Conservation (phyloP, 805 yeast genomes). For the Candida pseudoglaebosa region DNA sequence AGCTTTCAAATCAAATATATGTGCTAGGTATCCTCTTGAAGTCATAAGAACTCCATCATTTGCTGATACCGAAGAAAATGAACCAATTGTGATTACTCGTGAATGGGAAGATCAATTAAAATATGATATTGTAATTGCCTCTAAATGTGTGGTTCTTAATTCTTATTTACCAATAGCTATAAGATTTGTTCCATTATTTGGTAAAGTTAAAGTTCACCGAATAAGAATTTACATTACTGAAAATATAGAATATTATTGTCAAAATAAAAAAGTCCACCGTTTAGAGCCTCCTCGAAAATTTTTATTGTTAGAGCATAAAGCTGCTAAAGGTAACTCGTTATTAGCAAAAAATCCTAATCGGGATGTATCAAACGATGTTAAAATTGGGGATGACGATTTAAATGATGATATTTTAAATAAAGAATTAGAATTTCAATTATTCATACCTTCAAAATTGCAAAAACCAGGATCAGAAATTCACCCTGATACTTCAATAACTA, state of each 20-base stretch:
- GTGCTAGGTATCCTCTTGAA: conserved; percentile 58
- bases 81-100: conserved; percentile 84
- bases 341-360: conserved; percentile 35
- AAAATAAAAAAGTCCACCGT: conserved; percentile 81
- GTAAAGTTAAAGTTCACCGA: conserved; percentile 82
- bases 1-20: conserved; percentile 74
- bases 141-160: conserved; percentile 82
- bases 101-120: conserved; percentile 93
- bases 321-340: conserved; percentile 47
- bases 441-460: conserved; percentile 66
- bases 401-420: conserved; percentile 62
- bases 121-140: conserved; percentile 87
- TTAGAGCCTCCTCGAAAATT: conserved; percentile 86
- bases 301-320: conserved; percentile 75
- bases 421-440: conserved; percentile 84
- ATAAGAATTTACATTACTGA: conserved; percentile 84
- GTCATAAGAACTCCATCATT: conserved; percentile 76
- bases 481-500: conserved; percentile 79
- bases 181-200: conserved; percentile 72
- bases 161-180: conserved; percentile 81
- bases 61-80: conserved; percentile 79
- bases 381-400: conserved; percentile 29
- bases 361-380: conserved; percentile 19
- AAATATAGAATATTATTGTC: conserved; percentile 85
- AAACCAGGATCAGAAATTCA: conserved; percentile 51